Evolutionary conservation across 2,329 filamentous ascomycete genomes (phyloP).

Genomic region (Eurotiales sp.): DNA sequence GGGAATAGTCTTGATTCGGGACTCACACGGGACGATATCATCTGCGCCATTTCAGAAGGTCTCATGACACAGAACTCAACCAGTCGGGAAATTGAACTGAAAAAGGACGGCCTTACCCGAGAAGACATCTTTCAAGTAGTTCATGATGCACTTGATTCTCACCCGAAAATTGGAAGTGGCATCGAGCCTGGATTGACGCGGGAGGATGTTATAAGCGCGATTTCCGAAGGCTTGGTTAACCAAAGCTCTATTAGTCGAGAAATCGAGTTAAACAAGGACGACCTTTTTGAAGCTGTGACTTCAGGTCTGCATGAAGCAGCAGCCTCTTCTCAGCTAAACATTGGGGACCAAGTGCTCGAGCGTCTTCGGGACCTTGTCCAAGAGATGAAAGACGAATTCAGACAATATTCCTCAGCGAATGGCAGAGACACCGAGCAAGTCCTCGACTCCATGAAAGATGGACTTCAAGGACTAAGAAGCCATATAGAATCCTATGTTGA

Average conservation of each 20-base stretch:
- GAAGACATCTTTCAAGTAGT: conserved; percentile 20
- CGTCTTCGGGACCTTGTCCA: conserved; percentile 58
- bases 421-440: conserved; percentile 84
- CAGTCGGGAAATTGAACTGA: conserved; percentile 58
- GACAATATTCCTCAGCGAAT: conserved; percentile 74
- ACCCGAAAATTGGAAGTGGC: conserved; percentile 31
- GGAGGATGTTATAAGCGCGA: conserved; percentile 55
- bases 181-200: conserved; percentile 46
- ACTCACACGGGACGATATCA: conserved; percentile 53
- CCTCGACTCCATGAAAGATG: conserved; percentile 81
- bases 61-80: conserved; percentile 39
- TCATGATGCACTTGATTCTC: conserved; percentile 26
- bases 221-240: conserved; percentile 55
- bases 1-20: conserved; percentile 34
- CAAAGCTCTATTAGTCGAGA: conserved; percentile 52
- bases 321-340: conserved; percentile 47
- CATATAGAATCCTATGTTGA: conserved; percentile 82
- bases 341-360: conserved; percentile 58
- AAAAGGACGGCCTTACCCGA: conserved; percentile 47
- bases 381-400: conserved; percentile 62
- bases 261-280: conserved; percentile 53
- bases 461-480: conserved; percentile 71
- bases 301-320: conserved; percentile 53
- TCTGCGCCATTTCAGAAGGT: conserved; percentile 57
- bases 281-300: conserved; percentile 58